Evolutionary conservation across 768 basidiomycete genomes (phyloP).

Genomic region (Trametes cubensis): DNA sequence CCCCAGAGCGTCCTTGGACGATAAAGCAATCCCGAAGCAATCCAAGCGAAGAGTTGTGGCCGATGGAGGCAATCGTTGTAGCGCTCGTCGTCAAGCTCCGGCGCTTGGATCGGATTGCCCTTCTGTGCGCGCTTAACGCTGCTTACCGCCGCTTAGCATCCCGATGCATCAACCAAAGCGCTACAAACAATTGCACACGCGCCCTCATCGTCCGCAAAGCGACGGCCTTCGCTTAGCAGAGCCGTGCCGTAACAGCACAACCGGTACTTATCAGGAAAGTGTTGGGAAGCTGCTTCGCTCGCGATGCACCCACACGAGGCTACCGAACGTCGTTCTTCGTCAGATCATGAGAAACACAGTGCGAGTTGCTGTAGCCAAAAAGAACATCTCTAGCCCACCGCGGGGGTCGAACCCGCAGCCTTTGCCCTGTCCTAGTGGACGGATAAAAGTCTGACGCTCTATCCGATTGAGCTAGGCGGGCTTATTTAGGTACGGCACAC

Average conservation of each 20-base stretch:
- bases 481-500: too few relatives aligned
- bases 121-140: not conserved
- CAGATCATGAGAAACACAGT: too few relatives aligned
- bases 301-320: not conserved
- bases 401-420: conserved; percentile 8
- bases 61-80: conserved; percentile 14
- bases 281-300: not conserved
- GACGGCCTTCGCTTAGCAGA: not conserved
- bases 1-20: not conserved
- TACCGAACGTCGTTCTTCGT: not conserved
- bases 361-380: not conserved
- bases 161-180: not conserved
- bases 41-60: not conserved
- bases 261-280: not conserved
- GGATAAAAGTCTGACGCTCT: conserved; percentile 58
- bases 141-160: not conserved
- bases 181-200: not conserved
- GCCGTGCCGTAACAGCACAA: not conserved
- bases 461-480: conserved; percentile 71
- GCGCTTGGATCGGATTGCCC: not conserved
- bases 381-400: not conserved
- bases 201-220: not conserved
- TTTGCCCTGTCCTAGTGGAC: not conserved
- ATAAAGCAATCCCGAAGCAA: conserved; percentile 6
- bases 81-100: not conserved